These are phyloP conservation scores for Harrya chromipes DNA, from an alignment of 768 basidiomycete genomes.

Conservation along the genomic window DNA sequence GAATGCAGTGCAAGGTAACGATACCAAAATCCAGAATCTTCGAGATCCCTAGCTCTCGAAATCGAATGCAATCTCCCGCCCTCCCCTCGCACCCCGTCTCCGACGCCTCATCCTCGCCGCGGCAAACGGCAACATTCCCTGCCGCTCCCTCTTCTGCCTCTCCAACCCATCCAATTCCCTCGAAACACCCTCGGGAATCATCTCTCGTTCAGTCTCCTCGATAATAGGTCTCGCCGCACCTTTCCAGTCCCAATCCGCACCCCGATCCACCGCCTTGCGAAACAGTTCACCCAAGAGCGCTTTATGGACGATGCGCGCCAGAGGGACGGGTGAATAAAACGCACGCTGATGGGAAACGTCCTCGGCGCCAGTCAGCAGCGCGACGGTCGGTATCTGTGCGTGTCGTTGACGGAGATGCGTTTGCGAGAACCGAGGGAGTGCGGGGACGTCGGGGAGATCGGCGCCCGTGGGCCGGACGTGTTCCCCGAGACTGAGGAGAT, in stretches of 20 bases:
- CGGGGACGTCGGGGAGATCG: conserved; percentile 2
- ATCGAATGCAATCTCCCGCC: conserved; percentile 15
- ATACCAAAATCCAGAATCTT: no score
- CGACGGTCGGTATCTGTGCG: conserved; percentile 10
- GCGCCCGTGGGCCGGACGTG: neutral
- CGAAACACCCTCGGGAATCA: conserved; percentile 14
- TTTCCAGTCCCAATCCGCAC: conserved; percentile 26
- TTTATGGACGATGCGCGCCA: conserved; percentile 22
- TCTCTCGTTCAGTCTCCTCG: conserved; percentile 13
- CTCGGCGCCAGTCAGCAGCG: conserved; percentile 17
- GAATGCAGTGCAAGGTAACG: no score
- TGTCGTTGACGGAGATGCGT: neutral
- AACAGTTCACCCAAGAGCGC: conserved; percentile 20
- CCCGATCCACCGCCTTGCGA: conserved; percentile 17
- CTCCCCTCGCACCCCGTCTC: conserved; percentile 17
- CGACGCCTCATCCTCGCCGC: conserved; percentile 27
- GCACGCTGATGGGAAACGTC: neutral
- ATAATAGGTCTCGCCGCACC: conserved; percentile 13
- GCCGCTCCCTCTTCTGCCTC: neutral
- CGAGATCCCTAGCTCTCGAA: neutral
- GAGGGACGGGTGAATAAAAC: conserved; percentile 20
- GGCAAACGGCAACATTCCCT: conserved; percentile 13
- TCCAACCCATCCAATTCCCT: neutral
- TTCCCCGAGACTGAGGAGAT: conserved; percentile 22
- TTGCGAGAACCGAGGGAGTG: neutral